Evolutionary conservation across 1,284 basidiomycete genomes (phyloP), one percentile per base, ranked within the genome.

Genomic region (Naganishia cerealis): DNA sequence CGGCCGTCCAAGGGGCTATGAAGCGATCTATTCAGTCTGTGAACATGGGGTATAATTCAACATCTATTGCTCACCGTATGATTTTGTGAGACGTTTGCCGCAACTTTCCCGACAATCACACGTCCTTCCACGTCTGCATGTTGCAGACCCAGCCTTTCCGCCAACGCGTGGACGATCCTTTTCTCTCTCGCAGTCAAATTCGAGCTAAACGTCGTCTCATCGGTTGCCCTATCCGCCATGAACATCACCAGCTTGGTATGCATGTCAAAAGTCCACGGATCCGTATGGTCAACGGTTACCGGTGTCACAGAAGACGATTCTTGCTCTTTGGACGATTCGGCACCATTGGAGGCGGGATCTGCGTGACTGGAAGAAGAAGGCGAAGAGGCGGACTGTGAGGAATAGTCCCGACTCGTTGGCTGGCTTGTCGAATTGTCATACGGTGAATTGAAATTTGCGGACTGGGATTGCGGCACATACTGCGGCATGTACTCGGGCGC

Each of bases 161-260:
- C 94, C 65, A 99, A 90, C 66, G 98, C 85, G 79, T 99, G 95
- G 21, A 99, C 95, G 21, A 94, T 90, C 70, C 94, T 85, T 63
- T 95, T 84, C 80, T 98, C 94, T 76, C 90, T 89, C 18, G 92
- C 86, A 24, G 86, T 85, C 21, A 98, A 85, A 21, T 88, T 89
- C 70, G 91, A 84, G 40, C 94, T 94, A 79, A 99, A 98, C 5
- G 93, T 91, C 50, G 99, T 87, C 81, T 99, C 95, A 75, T 99
- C 95, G 40, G 96, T 87, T 91, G 99, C 94, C 72, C 87, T 88
- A 79, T 99, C 95, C 75, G 97, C 94, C 82, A 96, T 97, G 88
- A 99, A 99, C 52, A 98, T 85, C 56, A 98, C 83, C 67, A 98
- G 92, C 72, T 94, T 87, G 67, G 95, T 98, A 79, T 98, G 99